Percentiles rank a stretch among this genome's conserved stretches.
Conservation (phyloP, 345 rosid species). For the Conringia planisiliqua region DNA sequence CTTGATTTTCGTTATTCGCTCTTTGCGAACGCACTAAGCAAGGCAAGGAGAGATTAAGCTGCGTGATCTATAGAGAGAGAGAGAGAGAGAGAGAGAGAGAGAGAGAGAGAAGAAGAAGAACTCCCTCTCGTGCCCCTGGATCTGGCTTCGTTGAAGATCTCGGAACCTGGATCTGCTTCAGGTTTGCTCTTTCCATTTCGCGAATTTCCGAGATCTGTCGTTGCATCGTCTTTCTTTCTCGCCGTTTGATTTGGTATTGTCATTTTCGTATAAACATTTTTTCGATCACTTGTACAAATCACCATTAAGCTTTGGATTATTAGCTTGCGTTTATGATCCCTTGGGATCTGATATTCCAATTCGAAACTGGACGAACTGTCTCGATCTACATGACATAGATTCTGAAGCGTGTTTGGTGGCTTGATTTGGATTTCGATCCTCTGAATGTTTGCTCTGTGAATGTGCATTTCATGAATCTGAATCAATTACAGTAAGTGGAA, state of each 20-base stretch:
- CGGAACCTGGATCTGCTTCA: conserved; percentile 24
- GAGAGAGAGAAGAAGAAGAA: neutral
- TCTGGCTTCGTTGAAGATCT: conserved; percentile 20
- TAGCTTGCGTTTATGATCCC: conserved; percentile 15
- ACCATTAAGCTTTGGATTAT: neutral
- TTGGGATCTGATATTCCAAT: conserved; percentile 13
- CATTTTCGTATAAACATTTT: conserved; percentile 4
- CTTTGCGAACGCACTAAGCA: conserved; percentile 32
- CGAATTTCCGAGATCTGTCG: conserved; percentile 7
- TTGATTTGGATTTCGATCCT: neutral
- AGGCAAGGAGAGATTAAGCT: neutral
- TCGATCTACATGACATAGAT: neutral
- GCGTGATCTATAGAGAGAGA: conserved; percentile 3
- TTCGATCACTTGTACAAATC: neutral
- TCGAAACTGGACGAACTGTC: neutral
- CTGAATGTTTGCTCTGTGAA: neutral
- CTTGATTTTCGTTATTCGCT: conserved; percentile 31
- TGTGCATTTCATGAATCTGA: neutral
- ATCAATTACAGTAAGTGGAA: neutral
- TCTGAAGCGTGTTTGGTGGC: conserved; percentile 2
- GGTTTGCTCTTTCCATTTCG: conserved; percentile 15
- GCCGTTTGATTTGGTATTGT: neutral
- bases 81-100: neutral
- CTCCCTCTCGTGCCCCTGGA: conserved; percentile 7
- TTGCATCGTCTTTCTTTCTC: neutral